Conservation (phyloP, 768 basidiomycete genomes). For the Chiua virens region DNA sequence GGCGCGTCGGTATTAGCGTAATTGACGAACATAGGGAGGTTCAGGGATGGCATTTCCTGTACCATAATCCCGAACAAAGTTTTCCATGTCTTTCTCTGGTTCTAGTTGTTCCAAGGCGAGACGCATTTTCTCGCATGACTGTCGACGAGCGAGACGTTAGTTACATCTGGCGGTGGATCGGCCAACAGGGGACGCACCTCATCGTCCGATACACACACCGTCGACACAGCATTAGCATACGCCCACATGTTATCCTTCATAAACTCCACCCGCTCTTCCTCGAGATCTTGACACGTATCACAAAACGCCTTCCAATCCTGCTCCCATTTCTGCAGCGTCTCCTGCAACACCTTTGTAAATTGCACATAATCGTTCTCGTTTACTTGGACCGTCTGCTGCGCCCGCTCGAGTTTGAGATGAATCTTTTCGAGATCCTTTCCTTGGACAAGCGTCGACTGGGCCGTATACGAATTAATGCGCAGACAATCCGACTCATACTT, state of each 20-base stretch:
- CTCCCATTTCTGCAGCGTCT: constrained; percentile 87
- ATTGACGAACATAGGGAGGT: constrained; percentile 82
- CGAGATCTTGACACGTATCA: constrained; percentile 93
- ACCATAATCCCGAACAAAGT: constrained; percentile 85
- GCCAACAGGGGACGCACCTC: constrained; percentile 59
- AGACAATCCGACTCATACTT: constrained; percentile 93
- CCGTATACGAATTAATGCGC: constrained; percentile 91
- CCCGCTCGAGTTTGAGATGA: constrained; percentile 80
- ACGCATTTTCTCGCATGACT: constrained; percentile 92
- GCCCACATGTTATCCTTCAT: constrained; percentile 96
- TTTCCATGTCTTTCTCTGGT: constrained; percentile 82
- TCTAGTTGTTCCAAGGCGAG: constrained; percentile 88
- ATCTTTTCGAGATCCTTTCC: constrained; percentile 94
- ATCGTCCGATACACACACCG: constrained; percentile 93
- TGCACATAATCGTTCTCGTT: constrained; percentile 94
- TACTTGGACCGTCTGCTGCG: constrained; percentile 82
- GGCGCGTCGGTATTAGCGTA: constrained; percentile 68
- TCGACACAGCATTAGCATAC: constrained; percentile 95
- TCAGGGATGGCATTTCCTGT: constrained; percentile 89
- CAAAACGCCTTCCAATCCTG: constrained; percentile 92
- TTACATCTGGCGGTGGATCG: not conserved
- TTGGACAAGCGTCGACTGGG: constrained; percentile 87
- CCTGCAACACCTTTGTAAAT: constrained; percentile 75
- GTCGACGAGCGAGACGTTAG: not conserved
- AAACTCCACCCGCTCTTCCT: constrained; percentile 92